phyloP scores from a whole-genome alignment of 768 basidiomycete genomes.

The Tulasnella sp. region DNA sequence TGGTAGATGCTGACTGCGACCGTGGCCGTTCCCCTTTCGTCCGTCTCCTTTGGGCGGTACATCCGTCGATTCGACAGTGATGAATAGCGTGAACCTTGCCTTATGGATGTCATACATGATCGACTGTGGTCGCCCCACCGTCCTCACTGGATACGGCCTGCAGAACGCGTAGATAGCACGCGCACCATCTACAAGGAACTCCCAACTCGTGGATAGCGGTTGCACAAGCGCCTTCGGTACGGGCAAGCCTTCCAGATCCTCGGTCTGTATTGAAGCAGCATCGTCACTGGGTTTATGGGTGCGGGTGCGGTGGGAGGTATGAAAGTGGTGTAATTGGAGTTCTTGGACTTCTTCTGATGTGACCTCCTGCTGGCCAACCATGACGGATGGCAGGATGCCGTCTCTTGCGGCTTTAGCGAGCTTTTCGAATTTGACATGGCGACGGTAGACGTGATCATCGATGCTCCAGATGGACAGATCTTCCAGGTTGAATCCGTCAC shows the following conservation, averaged over 20 bases:
- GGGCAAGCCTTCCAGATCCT: background rate
- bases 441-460: conserved; percentile 46
- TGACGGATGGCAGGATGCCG: background rate
- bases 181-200: conserved; percentile 75
- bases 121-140: conserved; percentile 54
- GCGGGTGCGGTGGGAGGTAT: too few relatives aligned
- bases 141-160: conserved; percentile 68
- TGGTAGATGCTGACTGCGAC: conserved; percentile 29
- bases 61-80: conserved; percentile 55
- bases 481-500: conserved; percentile 95
- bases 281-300: background rate
- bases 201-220: conserved; percentile 31
- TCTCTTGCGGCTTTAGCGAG: conserved; percentile 11
- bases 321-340: too few relatives aligned
- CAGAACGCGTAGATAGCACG: conserved; percentile 79
- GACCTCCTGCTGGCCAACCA: background rate
- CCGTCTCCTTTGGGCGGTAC: conserved; percentile 21
- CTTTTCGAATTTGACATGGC: conserved; percentile 4
- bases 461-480: conserved; percentile 81
- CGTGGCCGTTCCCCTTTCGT: conserved; percentile 14
- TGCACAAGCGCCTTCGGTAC: background rate
- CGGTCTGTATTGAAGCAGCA: background rate
- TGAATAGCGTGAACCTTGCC: conserved; percentile 56
- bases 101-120: conserved; percentile 68
- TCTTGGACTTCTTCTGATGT: background rate